These are phyloP conservation scores for Lophiotrema nucula DNA, from an alignment of 495 filamentous ascomycete species.

Conservation along the genomic window DNA sequence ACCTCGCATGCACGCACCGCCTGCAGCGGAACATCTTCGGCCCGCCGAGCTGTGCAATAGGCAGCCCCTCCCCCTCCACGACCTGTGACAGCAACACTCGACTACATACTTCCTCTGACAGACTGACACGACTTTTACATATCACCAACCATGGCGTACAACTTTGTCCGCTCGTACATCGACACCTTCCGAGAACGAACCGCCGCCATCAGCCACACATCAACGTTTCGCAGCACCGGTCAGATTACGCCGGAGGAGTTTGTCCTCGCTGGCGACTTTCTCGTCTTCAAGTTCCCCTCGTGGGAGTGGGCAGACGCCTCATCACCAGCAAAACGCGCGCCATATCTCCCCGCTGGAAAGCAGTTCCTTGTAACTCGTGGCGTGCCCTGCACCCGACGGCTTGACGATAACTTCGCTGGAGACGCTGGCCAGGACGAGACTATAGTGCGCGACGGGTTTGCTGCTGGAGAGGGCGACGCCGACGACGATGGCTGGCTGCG, in stretches of 20 bases:
- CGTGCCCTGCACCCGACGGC: constrained; percentile 84
- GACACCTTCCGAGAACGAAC: constrained; percentile 73
- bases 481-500: constrained; percentile 87
- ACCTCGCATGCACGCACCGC: constrained; percentile 8
- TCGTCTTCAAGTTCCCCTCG: constrained; percentile 98
- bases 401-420: constrained; percentile 91
- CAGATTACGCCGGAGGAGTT: constrained; percentile 99
- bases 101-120: neutral
- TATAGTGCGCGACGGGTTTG: constrained; percentile 74
- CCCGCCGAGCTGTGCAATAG: constrained; percentile 7
- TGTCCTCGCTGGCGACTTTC: constrained; percentile 90
- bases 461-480: constrained; percentile 48
- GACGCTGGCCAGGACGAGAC: constrained; percentile 81
- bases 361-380: constrained; percentile 94
- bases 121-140: too few species aligned
- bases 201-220: constrained; percentile 81
- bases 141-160: constrained; percentile 27
- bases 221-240: constrained; percentile 88
- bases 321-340: constrained; percentile 67
- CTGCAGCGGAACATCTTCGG: constrained; percentile 3
- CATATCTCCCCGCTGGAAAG: constrained; percentile 83
- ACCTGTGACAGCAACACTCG: neutral
- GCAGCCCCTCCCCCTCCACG: constrained; percentile 18
- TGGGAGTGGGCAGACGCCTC: constrained; percentile 97
- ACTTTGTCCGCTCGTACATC: constrained; percentile 36